phyloP scores from a whole-genome alignment of 768 basidiomycete genomes.

The Albatrellus ellisii region DNA sequence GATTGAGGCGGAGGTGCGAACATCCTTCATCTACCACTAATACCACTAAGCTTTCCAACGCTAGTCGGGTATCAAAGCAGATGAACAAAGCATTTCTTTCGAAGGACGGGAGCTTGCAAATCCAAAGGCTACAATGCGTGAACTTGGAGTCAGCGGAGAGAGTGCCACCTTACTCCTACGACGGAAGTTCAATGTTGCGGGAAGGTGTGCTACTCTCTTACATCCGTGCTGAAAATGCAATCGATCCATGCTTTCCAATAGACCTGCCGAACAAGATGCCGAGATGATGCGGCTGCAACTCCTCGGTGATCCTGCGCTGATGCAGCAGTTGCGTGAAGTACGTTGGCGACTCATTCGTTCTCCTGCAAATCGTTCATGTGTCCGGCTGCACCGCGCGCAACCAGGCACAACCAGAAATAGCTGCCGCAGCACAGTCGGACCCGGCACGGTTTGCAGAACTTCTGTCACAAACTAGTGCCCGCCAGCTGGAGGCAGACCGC shows the following conservation, averaged over 20 bases:
- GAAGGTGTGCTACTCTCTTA: conserved; percentile 21
- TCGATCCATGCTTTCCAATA: conserved; percentile 18
- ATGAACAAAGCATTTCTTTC: conserved; percentile 63
- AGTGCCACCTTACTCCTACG: conserved; percentile 57
- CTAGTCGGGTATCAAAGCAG: conserved; percentile 61
- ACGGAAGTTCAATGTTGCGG: conserved; percentile 40
- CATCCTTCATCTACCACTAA: not conserved
- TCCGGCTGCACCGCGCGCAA: not conserved
- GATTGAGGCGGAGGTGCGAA: conserved; percentile 87
- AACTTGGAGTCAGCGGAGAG: conserved; percentile 49
- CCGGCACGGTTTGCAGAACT: conserved; percentile 68
- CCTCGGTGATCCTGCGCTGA: conserved; percentile 69
- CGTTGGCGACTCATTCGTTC: conserved; percentile 13
- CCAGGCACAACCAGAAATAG: conserved; percentile 76
- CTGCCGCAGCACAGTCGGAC: conserved; percentile 50
- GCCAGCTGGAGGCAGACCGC: conserved; percentile 41
- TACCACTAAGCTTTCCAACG: conserved; percentile 3
- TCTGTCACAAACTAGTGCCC: conserved; percentile 44
- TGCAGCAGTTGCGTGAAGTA: conserved; percentile 62
- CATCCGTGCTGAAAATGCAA: not conserved
- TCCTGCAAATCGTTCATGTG: not conserved
- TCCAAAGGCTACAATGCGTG: conserved; percentile 54
- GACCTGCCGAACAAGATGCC: conserved; percentile 62
- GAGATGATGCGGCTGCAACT: conserved; percentile 88
- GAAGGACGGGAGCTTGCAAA: conserved; percentile 53